These are phyloP conservation scores for Salix udensis DNA, from an alignment of 345 rosid genomes.

Conservation along the genomic window DNA sequence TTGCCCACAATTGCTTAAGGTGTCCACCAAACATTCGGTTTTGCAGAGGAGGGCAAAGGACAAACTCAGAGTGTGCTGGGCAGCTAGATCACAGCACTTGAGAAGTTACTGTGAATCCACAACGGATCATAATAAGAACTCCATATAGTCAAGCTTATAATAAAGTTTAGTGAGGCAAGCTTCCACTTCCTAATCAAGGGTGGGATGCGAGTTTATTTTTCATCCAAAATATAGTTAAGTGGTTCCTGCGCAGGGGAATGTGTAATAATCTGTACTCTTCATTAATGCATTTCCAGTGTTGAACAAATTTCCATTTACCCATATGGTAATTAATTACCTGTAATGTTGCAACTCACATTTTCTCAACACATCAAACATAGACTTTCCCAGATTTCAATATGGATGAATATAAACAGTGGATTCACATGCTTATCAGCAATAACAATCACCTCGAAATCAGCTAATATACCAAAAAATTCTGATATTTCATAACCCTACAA, in stretches of 20 bases:
- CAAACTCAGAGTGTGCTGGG: constrained; percentile 34
- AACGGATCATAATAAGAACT: neutral
- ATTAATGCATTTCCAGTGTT: neutral
- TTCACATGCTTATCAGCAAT: neutral
- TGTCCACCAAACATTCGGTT: constrained; percentile 31
- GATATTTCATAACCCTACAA: constrained; percentile 14
- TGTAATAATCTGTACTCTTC: neutral
- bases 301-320: neutral
- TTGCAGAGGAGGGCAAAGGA: constrained; percentile 49
- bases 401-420: neutral
- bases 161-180: neutral
- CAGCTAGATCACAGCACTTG: neutral
- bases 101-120: neutral
- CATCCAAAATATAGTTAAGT: neutral
- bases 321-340: neutral
- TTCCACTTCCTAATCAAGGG: neutral
- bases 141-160: neutral
- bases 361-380: neutral
- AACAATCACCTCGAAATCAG: neutral
- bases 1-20: constrained; percentile 47
- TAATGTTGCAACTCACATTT: neutral
- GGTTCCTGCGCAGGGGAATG: neutral
- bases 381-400: constrained; percentile 3
- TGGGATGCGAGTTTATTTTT: neutral
- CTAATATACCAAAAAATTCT: neutral